Evolutionary conservation across 768 basidiomycete species (phyloP).

Genomic region (Tulasnella sp.): DNA sequence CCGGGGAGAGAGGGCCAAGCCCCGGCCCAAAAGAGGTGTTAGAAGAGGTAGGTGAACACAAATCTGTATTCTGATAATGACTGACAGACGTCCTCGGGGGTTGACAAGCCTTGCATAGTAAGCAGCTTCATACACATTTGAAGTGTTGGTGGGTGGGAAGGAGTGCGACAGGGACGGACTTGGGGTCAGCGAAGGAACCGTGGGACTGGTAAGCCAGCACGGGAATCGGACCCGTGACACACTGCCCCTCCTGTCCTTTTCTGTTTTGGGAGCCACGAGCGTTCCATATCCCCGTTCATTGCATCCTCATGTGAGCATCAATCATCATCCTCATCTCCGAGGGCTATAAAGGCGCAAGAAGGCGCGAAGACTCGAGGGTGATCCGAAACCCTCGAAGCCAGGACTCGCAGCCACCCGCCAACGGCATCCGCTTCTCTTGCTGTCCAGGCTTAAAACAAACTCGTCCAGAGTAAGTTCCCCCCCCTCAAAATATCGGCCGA

Average conservation of each 20-base stretch:
- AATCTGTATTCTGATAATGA: neutral
- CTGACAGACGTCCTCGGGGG: neutral
- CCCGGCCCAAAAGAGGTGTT: no score
- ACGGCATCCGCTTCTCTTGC: neutral
- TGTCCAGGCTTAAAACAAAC: conserved; percentile 14
- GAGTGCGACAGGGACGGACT: neutral
- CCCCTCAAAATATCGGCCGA: neutral
- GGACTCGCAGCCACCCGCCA: conserved; percentile 17
- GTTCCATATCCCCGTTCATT: conserved; percentile 2
- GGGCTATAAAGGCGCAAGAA: neutral
- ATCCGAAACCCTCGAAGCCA: neutral
- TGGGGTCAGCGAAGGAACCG: neutral
- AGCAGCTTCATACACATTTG: neutral
- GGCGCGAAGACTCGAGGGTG: neutral
- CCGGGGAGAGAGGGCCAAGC: neutral
- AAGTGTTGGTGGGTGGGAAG: neutral
- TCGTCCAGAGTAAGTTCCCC: neutral
- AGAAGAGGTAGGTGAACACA: no score
- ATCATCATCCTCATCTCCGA: neutral
- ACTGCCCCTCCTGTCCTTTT: neutral
- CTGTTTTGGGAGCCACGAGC: conserved; percentile 1
- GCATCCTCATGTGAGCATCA: conserved; percentile 2
- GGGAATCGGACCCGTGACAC: conserved; percentile 13
- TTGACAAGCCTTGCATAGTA: neutral
- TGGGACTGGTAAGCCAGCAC: conserved; percentile 1